Evolutionary conservation across 352 stramenopile species (phyloP).

Genomic region (Pythium brachiatum): DNA sequence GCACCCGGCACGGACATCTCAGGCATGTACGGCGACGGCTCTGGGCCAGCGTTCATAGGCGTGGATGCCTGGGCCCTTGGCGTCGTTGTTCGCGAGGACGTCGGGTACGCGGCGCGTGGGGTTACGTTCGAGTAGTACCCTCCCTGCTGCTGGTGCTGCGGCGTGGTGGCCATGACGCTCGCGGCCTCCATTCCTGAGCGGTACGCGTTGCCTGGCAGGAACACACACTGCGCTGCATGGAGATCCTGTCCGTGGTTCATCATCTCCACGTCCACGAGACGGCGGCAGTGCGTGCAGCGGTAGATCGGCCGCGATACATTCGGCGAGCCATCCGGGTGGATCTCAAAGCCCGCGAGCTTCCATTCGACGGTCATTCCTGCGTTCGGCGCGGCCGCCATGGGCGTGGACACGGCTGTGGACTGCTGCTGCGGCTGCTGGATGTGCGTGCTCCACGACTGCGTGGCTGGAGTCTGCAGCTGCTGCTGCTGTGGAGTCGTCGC

Average conservation of each 20-base stretch:
- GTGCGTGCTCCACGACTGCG: conserved; percentile 47
- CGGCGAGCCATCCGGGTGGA: conserved; percentile 61
- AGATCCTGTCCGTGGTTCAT: conserved; percentile 53
- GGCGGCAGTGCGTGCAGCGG: conserved; percentile 63
- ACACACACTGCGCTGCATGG: conserved; percentile 60
- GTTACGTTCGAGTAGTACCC: conserved; percentile 30
- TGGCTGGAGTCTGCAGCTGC: conserved; percentile 14
- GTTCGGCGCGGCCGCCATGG: conserved; percentile 16
- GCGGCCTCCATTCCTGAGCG: conserved; percentile 19
- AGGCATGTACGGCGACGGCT: conserved; percentile 3
- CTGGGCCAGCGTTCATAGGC: conserved; percentile 14
- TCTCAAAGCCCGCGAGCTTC: conserved; percentile 79
- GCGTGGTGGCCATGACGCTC: conserved; percentile 37
- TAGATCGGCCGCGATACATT: conserved; percentile 76
- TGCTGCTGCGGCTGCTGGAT: conserved; percentile 36
- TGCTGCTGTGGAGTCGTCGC: conserved; percentile 9
- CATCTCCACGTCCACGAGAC: conserved; percentile 70
- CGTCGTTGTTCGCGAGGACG: conserved; percentile 12
- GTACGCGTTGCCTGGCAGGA: conserved; percentile 21
- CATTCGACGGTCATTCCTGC: conserved; percentile 49
- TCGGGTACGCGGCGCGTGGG: conserved; percentile 20
- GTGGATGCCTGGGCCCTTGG: conserved; percentile 4
- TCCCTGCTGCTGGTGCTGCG: conserved; percentile 41
- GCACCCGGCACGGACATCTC: background rate
- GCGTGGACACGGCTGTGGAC: conserved; percentile 21